phyloP scores from a whole-genome alignment of 73 alveolate genomes.

The Paramecium primaurelia region DNA sequence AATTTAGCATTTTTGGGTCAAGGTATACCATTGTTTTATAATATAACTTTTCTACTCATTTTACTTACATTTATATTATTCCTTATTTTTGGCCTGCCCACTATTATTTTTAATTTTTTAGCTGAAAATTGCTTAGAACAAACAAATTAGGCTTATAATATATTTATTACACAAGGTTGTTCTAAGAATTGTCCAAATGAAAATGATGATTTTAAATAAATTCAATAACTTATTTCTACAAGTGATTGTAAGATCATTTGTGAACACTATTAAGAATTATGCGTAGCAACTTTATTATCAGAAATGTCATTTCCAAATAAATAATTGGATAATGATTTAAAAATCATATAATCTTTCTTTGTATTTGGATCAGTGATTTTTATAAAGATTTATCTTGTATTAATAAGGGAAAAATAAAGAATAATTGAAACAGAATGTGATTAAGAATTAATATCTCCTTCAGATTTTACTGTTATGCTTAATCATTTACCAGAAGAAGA shows the following conservation, averaged over 20 bases:
- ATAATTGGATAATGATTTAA: not conserved
- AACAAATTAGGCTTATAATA: not conserved
- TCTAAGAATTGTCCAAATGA: not conserved
- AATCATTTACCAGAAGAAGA: not conserved
- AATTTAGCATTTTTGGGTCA: not conserved
- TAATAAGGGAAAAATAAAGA: not conserved
- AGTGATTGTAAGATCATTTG: not conserved
- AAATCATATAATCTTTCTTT: not conserved
- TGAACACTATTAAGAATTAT: not conserved
- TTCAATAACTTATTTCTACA: not conserved
- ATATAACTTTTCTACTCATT: not conserved
- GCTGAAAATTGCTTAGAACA: not conserved
- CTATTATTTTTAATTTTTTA: not conserved
- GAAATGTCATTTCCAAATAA: not conserved
- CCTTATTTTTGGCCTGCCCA: not conserved
- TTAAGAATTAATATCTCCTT: not conserved
- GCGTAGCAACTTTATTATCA: not conserved
- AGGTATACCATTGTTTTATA: not conserved
- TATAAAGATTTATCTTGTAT: not conserved
- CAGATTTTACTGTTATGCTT: conserved; percentile 6
- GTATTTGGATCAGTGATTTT: conserved; percentile 7
- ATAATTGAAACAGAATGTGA: not conserved
- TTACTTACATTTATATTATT: not conserved
- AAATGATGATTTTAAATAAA: not conserved
- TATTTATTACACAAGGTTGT: not conserved